Evolutionary conservation across 1,139 yeast species (phyloP), one percentile per base, ranked within the genome.

Genomic region (Suhomyces yuchorum): DNA sequence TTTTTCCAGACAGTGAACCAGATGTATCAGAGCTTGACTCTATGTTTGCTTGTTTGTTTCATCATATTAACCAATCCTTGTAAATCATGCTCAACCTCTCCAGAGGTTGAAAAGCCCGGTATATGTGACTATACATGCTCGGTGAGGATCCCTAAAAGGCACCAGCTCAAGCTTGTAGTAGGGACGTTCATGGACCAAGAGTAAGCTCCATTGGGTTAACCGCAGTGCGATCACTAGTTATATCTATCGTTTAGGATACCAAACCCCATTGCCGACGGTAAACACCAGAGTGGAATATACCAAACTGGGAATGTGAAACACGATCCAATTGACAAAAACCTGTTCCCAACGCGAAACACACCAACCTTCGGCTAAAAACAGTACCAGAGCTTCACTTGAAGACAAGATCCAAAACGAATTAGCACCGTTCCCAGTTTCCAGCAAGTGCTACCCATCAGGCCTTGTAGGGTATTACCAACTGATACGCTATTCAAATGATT

Each of bases 181-280:
- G 37, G 55, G 79, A 72, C 78, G 74, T 80, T 73, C 86, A 81
- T 82, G 81, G 73, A 63, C 68, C 81, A 75, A 82, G 85, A 85
- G 85, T 87, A 85, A 87, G 95, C 95, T 86, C 93, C 95, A 87
- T 87, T 85, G 93, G 79, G 95, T 86, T 85, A 75, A 73, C 67
- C 65, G 56, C 56, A 44, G 42, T 50, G 53, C 58, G 62, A 62
- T 58, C 84, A 85, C 81, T 84, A 84, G 90, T 80, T 82, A 87
- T 86, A 80, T 81, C 95, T 86, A 74, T 86, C 82, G 86, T 85
- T 80, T 82, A 77, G 84, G 74, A 69, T 68, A 56, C 75, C 56
- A 60, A 61, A 63, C 68, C 78, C 85, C 85, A 67, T 58, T 82
- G 88, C 88, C 90, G 87, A 75, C 51, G 47, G 23, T 39, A 41